Base-by-base conservation (phyloP, 2,329 filamentous ascomycete species). In the Fusarium buharicum region DNA sequence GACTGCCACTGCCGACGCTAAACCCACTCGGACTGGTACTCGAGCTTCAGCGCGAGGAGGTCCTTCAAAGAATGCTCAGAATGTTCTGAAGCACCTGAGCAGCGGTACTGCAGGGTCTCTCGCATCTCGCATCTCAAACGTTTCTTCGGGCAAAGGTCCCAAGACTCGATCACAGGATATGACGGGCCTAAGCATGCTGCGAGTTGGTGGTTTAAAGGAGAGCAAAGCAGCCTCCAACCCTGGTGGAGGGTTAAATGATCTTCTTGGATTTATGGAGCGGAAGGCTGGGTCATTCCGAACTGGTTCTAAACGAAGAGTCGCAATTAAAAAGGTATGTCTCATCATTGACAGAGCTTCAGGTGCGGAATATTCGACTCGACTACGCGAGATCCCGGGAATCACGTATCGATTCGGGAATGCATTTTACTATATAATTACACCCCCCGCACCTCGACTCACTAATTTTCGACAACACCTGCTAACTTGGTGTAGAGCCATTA, bases 251-350 rank as follows among this genome's bases (percentile, higher is more conserved):
- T 72, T 90, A 22, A 82, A 83, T 57, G 84, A 86, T 56, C 79
- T 92, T 27, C 74, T 92, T 49, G 79, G 80, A 46, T 92, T 92
- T 72, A 77, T 93, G 62, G 88, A 92, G 76, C 86, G 87, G 70
- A 92, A 92, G 75, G 84, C 89, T 41, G 82, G 82, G 51, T 77
- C 81, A 64, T 79, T 86, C 69, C 78, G 79, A 57, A 81, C 81
- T 30, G 69, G 72, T 56, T 68, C 70, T 72, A 72, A 78, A 70
- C 81, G 83, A 70, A 79, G 80, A 66, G 80, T 91, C 68, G 86
- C 82, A 73, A 87, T 93, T 63, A 87, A 86, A 79, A 91, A 92
- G 88, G 90, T 93, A 90, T 86, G 89, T 90, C 75, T 50, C 18
- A 61, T 64, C 64, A 70, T 73, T 73, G 71, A 76, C 72, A 55